Base-by-base conservation (phyloP, 306 rosid species). In the Fagus sylvatica region DNA sequence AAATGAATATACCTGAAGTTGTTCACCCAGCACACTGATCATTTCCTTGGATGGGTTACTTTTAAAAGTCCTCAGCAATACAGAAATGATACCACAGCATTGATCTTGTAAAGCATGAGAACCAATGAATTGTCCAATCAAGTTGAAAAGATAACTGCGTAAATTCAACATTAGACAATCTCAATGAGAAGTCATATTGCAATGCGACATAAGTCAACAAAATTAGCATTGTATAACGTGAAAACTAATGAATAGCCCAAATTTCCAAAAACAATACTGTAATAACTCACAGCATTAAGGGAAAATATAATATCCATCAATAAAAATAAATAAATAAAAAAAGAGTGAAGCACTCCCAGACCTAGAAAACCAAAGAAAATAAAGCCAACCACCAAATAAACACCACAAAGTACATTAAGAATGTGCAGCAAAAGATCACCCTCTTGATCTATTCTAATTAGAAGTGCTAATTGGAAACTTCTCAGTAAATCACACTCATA, bases 61-160 rank as follows among this genome's bases (percentile, higher is more conserved):
- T 81, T 81, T 72, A 34, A 86, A 74, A 56, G 56, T 77, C 36
- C 79, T 72, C 76, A 94, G 84, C 84, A 94, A 76, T 51, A 77
- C 80, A 73, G 89, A 84, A 67, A 92, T 79, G 82, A 94, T 85
- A 53, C 73, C 78, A 69, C 86, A 87, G 71, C 98, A 90, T 85
- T 94, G 97, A 68, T 92, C 96, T 89, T 83, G 91, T 84, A 92
- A 87, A 81, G 96, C 82, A 69, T 74, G 76, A 71, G 76, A 83
- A 56, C 83, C 86, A 75, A 94, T 75, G 82, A 88, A 87, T 77
- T 90, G 93, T 41, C 96, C 97, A 43, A 89, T 79, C 90, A 92
- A 82, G 85, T 94, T 94, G 82, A 94, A 85, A 84, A 94, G 85
- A 81, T 92, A 94, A 81, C 98, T 94, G 96, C 90, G 84, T 74